Evolutionary conservation across 495 filamentous ascomycete species (phyloP).

Genomic region (Thermothielavioides terrestris): DNA sequence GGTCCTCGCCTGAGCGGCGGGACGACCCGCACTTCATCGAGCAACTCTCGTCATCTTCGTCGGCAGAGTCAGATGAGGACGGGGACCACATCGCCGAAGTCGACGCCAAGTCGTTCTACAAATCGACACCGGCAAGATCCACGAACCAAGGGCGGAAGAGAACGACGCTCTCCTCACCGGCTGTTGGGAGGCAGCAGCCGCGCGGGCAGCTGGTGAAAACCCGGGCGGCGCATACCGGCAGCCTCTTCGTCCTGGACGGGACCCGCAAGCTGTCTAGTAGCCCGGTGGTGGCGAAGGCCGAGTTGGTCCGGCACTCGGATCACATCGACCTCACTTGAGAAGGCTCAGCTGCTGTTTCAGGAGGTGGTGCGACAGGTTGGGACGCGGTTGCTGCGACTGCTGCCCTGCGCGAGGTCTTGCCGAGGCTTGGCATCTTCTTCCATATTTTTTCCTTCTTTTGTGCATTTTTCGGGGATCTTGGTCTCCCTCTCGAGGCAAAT

Average conservation of each 20-base stretch:
- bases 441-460: background rate
- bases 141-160: background rate
- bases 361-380: background rate
- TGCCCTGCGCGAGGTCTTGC: too few species aligned
- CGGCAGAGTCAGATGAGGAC: background rate
- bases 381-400: too few species aligned
- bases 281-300: background rate
- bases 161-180: background rate
- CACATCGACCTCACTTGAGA: slow-evolving; percentile 3
- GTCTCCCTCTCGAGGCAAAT: background rate
- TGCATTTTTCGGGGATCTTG: background rate
- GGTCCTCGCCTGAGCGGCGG: background rate
- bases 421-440: background rate
- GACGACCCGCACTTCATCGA: background rate
- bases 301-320: background rate
- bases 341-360: background rate
- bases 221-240: background rate
- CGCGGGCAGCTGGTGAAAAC: background rate
- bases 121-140: background rate
- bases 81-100: background rate
- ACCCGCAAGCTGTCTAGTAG: background rate
- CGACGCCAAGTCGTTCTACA: background rate
- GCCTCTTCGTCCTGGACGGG: background rate
- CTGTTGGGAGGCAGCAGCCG: background rate
- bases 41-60: background rate